Base-by-base conservation (phyloP, 257 asterid genomes). In the Nicotiana tomentosiformis region DNA sequence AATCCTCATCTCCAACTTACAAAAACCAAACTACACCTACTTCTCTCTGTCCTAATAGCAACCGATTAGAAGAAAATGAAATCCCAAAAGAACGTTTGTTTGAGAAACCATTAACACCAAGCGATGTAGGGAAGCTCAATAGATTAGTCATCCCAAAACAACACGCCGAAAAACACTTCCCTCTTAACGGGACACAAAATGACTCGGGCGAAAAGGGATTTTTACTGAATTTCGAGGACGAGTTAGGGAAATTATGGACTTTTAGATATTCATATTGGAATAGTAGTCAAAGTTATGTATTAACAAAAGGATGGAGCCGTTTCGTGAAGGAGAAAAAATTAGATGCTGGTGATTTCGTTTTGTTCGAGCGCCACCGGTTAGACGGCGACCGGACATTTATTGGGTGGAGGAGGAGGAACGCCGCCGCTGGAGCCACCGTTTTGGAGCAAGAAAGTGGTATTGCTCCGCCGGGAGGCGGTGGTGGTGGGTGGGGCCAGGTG, bases 181-280 rank as follows among this genome's bases (percentile, higher is more conserved):
- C 87, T 5, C 26, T 69, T 26, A 89, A 86, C 81, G 90, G 86
- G 51, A 84, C 49, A 12, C 82, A 37, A 2, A 20, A 15, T 77
- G 94, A 87, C 4, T 66, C 94, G 0, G 92, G 89, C 11, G 98
- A 93, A 6, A 70, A 79, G 32, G 87, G 87, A 0, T 43, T 80
- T 62, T 18, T 84, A 8, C 70, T 84, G 10, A 70, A 49, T 74
- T 84, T 84, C 33, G 84, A 84, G 20, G 87, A 84, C 7, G 82
- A 81, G 5, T 80, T 76, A 30, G 69, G 97, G 0, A 69, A 84
- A 61, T 58, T 68, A 32, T 84, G 87, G 87, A 81, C 80, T 5
- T 80, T 84, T 51, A 83, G 99, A 18, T 96, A 96, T 82, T 96
- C 99, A 0, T 96, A 96, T 61, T 96, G 99, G 99, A 96, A 90